Evolutionary conservation across 345 rosid genomes (phyloP).

Genomic region (Diplotaxis tenuifolia): DNA sequence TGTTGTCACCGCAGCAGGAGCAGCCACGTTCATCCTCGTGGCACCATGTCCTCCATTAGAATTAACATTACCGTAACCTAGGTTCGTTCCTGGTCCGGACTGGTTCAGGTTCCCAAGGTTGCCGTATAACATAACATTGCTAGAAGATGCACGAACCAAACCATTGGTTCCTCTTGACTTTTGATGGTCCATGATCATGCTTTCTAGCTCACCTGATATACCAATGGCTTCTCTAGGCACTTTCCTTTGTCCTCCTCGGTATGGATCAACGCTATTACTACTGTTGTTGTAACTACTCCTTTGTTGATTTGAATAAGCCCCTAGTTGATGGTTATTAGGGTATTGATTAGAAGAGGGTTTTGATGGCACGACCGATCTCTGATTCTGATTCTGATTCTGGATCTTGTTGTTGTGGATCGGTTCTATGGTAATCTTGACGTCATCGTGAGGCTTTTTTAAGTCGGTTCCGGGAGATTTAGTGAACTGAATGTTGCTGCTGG

Average conservation of each 20-base stretch:
- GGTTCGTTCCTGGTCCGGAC: constrained; percentile 29
- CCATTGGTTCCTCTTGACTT: constrained; percentile 47
- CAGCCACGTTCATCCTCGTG: constrained; percentile 37
- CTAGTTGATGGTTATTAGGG: constrained; percentile 40
- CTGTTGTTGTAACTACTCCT: constrained; percentile 27
- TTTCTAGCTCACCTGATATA: constrained; percentile 88
- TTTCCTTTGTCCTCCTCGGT: constrained; percentile 42
- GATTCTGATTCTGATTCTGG: constrained; percentile 16
- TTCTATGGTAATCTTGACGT: constrained; percentile 35
- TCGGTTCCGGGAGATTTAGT: constrained; percentile 44
- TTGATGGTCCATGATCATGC: constrained; percentile 70
- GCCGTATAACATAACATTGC: constrained; percentile 71
- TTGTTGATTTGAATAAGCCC: constrained; percentile 18
- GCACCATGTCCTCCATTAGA: constrained; percentile 55
- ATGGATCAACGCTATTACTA: constrained; percentile 35
- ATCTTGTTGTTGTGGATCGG: constrained; percentile 16
- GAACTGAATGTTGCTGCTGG: constrained; percentile 37
- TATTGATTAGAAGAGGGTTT: constrained; percentile 38
- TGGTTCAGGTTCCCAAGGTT: constrained; percentile 81
- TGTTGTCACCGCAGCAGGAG: constrained; percentile 30
- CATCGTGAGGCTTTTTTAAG: constrained; percentile 51
- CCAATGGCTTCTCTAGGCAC: constrained; percentile 57
- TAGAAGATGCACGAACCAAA: constrained; percentile 81
- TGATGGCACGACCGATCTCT: constrained; percentile 33
- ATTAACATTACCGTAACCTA: constrained; percentile 37